A percentile compares a stretch with the other conserved stretches of the same genome.
Evolutionary conservation across 306 rosid species (phyloP).

Genomic region (Chamaecrista fasciculata): DNA sequence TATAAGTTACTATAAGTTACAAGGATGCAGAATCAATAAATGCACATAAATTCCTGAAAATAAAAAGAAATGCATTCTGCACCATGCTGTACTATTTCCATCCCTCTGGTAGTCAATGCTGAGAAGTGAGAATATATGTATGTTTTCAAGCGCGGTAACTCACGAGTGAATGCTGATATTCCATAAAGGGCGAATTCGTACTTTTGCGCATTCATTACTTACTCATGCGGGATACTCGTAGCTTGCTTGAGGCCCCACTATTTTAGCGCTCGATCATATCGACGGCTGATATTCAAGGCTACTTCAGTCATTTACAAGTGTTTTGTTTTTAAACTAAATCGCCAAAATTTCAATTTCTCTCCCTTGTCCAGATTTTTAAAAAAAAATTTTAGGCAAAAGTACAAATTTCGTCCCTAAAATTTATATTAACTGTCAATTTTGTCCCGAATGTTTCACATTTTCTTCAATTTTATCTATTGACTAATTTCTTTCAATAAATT

Average conservation of each 20-base stretch:
- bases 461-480: too few relatives aligned
- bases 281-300: neutral
- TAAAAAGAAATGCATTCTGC: neutral
- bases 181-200: slow-evolving; percentile 26
- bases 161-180: slow-evolving; percentile 33
- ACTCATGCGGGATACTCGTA: slow-evolving; percentile 16
- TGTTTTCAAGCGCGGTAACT: slow-evolving; percentile 19
- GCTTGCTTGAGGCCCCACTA: neutral
- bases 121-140: too few relatives aligned
- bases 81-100: neutral
- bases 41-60: neutral
- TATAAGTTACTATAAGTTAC: too few relatives aligned
- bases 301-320: slow-evolving; percentile 1
- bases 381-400: too few relatives aligned
- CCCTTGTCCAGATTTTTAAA: slow-evolving; percentile 28
- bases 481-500: too few relatives aligned
- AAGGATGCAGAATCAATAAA: neutral
- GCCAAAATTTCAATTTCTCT: neutral
- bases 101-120: neutral
- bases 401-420: too few relatives aligned
- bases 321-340: neutral
- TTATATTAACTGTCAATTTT: too few relatives aligned
- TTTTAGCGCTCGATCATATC: neutral
- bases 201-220: slow-evolving; percentile 18
- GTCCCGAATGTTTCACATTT: too few relatives aligned